Conservation (phyloP, 1,284 basidiomycete species). For the Fomitopsis betulina region DNA sequence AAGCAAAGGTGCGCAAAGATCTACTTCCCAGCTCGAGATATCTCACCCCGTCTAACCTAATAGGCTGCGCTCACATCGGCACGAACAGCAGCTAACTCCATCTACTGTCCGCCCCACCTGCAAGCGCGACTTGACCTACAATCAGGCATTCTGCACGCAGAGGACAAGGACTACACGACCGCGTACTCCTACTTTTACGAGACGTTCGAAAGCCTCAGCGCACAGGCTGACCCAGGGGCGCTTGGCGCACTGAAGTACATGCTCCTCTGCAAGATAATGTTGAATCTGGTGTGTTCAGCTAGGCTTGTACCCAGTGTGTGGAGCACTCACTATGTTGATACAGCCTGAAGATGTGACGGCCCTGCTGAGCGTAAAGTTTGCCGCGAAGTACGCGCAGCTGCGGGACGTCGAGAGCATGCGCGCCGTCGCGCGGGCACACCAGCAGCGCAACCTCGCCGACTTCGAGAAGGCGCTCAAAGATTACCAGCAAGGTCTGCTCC, state of each 20-base stretch:
- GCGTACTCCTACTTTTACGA: constrained; percentile 99
- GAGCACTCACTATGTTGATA: background rate
- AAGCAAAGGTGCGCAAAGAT: constrained; percentile 70
- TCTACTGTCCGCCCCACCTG: constrained; percentile 94
- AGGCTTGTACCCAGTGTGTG: background rate
- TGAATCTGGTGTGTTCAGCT: constrained; percentile 70
- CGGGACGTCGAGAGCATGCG: constrained; percentile 94
- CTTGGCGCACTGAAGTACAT: constrained; percentile 95
- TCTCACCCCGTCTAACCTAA: background rate
- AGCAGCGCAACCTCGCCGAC: constrained; percentile 83
- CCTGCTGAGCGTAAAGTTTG: constrained; percentile 84
- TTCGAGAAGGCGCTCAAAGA: constrained; percentile 88
- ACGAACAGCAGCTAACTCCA: constrained; percentile 92
- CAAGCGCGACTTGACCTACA: constrained; percentile 94
- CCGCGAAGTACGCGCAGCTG: constrained; percentile 78
- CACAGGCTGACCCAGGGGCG: constrained; percentile 72
- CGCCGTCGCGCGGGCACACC: constrained; percentile 89
- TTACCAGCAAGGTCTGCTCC: constrained; percentile 75
- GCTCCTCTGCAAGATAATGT: constrained; percentile 97
- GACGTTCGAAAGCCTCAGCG: constrained; percentile 79
- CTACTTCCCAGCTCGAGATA: background rate
- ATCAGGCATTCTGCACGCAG: constrained; percentile 88
- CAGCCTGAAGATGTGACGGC: constrained; percentile 92
- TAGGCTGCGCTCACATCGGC: constrained; percentile 90
- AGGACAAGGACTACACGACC: constrained; percentile 97